These are phyloP conservation scores for Phyllosticta citribraziliensis DNA, from an alignment of 2,329 filamentous ascomycete genomes.

Conservation along the genomic window DNA sequence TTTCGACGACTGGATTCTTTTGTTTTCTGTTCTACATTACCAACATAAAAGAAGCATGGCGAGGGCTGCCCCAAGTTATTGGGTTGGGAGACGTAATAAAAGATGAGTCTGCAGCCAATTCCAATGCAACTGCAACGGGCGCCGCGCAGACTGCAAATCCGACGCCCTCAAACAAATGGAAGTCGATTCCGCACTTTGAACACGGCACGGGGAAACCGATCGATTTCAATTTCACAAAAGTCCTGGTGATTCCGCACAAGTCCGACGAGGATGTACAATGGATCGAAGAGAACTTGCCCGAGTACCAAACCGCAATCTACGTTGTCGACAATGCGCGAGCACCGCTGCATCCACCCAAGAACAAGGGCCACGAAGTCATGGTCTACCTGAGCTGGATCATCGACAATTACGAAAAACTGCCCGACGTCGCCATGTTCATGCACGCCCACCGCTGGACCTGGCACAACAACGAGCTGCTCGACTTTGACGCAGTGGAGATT, in stretches of 20 bases:
- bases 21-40: constrained; percentile 29
- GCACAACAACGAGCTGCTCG: constrained; percentile 46
- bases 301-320: constrained; percentile 40
- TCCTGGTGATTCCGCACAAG: constrained; percentile 45
- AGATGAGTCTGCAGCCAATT: constrained; percentile 12
- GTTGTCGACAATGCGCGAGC: constrained; percentile 42
- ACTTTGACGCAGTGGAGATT: constrained; percentile 36
- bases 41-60: constrained; percentile 26
- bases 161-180: constrained; percentile 22
- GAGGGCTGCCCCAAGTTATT: constrained; percentile 29
- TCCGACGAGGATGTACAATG: constrained; percentile 44
- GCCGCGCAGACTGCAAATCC: neutral
- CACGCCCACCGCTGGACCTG: constrained; percentile 50
- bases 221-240: constrained; percentile 43
- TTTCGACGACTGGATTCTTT: constrained; percentile 17
- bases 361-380: constrained; percentile 55
- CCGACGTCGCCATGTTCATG: constrained; percentile 51
- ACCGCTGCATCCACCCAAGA: constrained; percentile 40
- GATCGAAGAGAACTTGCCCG: constrained; percentile 44
- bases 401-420: constrained; percentile 50
- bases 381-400: constrained; percentile 54
- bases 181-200: constrained; percentile 25
- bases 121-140: constrained; percentile 18
- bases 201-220: constrained; percentile 27
- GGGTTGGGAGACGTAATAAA: constrained; percentile 28